Evolutionary conservation across 2,329 filamentous ascomycete genomes (phyloP).

Genomic region (Apiospora malaysiana): DNA sequence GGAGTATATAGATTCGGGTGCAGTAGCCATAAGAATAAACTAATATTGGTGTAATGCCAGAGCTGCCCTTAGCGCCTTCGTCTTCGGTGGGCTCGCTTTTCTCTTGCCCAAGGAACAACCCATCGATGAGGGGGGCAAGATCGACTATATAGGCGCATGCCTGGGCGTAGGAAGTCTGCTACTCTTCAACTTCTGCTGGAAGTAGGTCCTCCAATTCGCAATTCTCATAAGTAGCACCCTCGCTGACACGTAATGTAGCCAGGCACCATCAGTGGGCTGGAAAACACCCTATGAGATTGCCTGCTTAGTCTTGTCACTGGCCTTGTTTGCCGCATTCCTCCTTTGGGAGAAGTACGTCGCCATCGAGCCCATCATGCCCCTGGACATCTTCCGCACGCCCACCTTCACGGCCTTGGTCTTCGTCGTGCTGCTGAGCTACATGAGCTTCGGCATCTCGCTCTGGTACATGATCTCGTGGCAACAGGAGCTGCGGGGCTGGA

Average conservation of each 20-base stretch:
- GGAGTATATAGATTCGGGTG: not conserved
- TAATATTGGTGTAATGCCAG: slow-evolving; percentile 4
- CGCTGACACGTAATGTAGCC: slow-evolving; percentile 24
- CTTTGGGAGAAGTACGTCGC: slow-evolving; percentile 50
- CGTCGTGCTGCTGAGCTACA: slow-evolving; percentile 52
- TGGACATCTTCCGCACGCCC: slow-evolving; percentile 50
- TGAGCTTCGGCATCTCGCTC: slow-evolving; percentile 52
- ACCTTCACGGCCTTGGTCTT: slow-evolving; percentile 50
- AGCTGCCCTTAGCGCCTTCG: slow-evolving; percentile 28
- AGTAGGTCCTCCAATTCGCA: slow-evolving; percentile 42
- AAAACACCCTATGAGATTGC: slow-evolving; percentile 47
- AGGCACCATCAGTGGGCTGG: slow-evolving; percentile 55
- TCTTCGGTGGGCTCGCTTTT: slow-evolving; percentile 27
- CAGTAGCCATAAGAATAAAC: not conserved
- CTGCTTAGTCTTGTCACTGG: slow-evolving; percentile 44
- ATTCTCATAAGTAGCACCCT: not conserved
- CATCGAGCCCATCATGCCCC: slow-evolving; percentile 50
- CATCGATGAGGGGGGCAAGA: slow-evolving; percentile 43
- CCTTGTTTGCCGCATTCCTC: slow-evolving; percentile 39
- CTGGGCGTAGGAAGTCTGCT: slow-evolving; percentile 48
- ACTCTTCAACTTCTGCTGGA: slow-evolving; percentile 58
- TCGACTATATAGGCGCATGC: slow-evolving; percentile 47
- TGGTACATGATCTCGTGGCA: slow-evolving; percentile 56
- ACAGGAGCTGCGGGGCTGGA: slow-evolving; percentile 48
- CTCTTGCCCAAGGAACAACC: slow-evolving; percentile 36